phyloP scores from a whole-genome alignment of 495 filamentous ascomycete species.

The Polyplosphaeria fusca region DNA sequence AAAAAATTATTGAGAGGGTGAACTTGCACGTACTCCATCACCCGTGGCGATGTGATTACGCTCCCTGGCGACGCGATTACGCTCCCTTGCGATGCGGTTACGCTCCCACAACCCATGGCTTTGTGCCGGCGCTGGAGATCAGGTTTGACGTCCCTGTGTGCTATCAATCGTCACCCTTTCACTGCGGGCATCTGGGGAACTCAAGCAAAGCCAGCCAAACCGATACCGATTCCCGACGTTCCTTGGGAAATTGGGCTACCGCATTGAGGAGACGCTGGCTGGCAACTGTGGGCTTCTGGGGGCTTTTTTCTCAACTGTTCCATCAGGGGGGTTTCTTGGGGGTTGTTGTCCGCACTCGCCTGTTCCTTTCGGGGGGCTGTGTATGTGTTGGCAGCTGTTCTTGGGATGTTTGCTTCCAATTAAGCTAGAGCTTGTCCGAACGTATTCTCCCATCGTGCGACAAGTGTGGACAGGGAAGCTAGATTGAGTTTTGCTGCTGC shows the following conservation, averaged over 20 bases:
- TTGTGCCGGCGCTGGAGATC: no score
- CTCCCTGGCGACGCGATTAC: no score
- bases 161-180: slow-evolving; percentile 7
- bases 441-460: slow-evolving; percentile 55
- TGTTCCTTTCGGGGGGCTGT: neutral
- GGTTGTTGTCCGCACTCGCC: neutral
- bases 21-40: no score
- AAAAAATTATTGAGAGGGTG: no score
- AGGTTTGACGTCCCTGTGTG: slow-evolving; percentile 26
- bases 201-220: no score
- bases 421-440: slow-evolving; percentile 63
- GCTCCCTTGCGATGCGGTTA: no score
- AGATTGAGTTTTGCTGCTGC: slow-evolving; percentile 46
- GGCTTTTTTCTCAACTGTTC: neutral
- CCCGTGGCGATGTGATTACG: no score
- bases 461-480: slow-evolving; percentile 67
- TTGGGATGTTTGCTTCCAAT: slow-evolving; percentile 39
- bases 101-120: no score
- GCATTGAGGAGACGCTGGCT: no score
- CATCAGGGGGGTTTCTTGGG: no score
- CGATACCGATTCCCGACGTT: no score
- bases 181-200: neutral
- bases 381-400: neutral
- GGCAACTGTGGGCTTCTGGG: slow-evolving; percentile 9
- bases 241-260: neutral